Evolutionary conservation across 2,329 filamentous ascomycete species (phyloP).

Genomic region (Phyllosticta capitalensis): DNA sequence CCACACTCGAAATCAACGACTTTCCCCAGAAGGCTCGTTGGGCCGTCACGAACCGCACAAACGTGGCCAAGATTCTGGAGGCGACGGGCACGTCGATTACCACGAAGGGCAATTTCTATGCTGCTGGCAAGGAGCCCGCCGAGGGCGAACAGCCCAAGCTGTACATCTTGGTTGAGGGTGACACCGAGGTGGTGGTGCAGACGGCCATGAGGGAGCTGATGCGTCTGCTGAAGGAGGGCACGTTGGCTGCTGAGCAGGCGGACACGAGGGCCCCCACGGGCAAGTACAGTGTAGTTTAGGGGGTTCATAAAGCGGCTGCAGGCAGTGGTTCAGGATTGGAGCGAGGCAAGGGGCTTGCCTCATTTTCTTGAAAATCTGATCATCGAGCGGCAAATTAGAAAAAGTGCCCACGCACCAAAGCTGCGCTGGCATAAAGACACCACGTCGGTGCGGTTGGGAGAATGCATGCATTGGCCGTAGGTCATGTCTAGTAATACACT

Average conservation of each 20-base stretch:
- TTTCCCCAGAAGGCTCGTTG: constrained; percentile 97
- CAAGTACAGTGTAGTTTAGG: constrained; percentile 62
- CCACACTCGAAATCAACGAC: constrained; percentile 97
- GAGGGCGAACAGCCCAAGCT: constrained; percentile 74
- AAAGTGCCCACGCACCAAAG: neutral
- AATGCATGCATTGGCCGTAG: too few relatives aligned
- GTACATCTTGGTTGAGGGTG: constrained; percentile 95
- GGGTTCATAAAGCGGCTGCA: neutral
- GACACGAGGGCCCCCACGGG: constrained; percentile 65
- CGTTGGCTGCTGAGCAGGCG: constrained; percentile 79
- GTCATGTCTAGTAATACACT: neutral
- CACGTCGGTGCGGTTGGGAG: neutral
- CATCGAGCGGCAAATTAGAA: neutral
- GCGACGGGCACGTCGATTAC: constrained; percentile 93
- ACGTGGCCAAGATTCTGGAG: constrained; percentile 96
- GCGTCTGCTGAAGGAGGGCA: constrained; percentile 79
- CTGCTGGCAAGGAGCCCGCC: constrained; percentile 68
- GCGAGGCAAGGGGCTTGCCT: neutral
- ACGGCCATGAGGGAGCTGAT: constrained; percentile 87
- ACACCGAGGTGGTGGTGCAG: constrained; percentile 86
- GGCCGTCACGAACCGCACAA: constrained; percentile 97
- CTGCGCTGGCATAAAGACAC: neutral
- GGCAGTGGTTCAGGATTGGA: neutral
- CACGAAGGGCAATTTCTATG: constrained; percentile 88
- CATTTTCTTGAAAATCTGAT: neutral